Conservation (phyloP, 1,284 basidiomycete genomes). For the Pulchroboletus neoregius region DNA sequence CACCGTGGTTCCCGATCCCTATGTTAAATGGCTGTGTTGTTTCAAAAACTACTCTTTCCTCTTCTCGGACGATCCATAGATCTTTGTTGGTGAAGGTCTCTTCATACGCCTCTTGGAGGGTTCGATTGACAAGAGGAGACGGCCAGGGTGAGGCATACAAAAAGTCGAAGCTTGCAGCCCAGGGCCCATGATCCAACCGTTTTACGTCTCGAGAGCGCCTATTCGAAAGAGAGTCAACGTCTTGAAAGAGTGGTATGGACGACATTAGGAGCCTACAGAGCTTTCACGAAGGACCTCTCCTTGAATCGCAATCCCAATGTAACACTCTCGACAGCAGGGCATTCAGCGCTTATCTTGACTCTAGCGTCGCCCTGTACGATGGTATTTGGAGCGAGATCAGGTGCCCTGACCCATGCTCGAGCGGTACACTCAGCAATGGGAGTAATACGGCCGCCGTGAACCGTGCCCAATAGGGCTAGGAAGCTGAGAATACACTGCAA, state of each 20-base stretch:
- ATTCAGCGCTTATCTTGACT: slow-evolving; percentile 21
- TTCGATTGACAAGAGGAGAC: not conserved
- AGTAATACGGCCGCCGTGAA: not conserved
- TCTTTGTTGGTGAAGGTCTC: slow-evolving; percentile 3
- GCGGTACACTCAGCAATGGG: slow-evolving; percentile 4
- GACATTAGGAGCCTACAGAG: slow-evolving; percentile 2
- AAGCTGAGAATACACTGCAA: slow-evolving; percentile 5
- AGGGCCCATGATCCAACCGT: no score
- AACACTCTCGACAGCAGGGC: slow-evolving; percentile 11
- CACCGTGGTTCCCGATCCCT: not conserved
- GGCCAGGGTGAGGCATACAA: slow-evolving; percentile 3
- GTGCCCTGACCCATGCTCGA: slow-evolving; percentile 21
- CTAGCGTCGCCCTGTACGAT: slow-evolving; percentile 18
- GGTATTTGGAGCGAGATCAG: slow-evolving; percentile 18
- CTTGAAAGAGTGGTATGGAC: not conserved
- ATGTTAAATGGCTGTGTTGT: slow-evolving; percentile 4
- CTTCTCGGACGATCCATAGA: slow-evolving; percentile 18
- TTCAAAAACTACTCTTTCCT: slow-evolving; percentile 20
- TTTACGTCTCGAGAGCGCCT: slow-evolving; percentile 9
- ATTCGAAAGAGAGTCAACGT: not conserved
- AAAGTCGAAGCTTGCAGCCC: no score
- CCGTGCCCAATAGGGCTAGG: slow-evolving; percentile 5
- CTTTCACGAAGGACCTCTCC: slow-evolving; percentile 20
- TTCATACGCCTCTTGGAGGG: not conserved
- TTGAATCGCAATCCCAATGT: slow-evolving; percentile 25